Evolutionary conservation across 2,329 filamentous ascomycete genomes (phyloP).

Genomic region (Aspergillus tamarii): DNA sequence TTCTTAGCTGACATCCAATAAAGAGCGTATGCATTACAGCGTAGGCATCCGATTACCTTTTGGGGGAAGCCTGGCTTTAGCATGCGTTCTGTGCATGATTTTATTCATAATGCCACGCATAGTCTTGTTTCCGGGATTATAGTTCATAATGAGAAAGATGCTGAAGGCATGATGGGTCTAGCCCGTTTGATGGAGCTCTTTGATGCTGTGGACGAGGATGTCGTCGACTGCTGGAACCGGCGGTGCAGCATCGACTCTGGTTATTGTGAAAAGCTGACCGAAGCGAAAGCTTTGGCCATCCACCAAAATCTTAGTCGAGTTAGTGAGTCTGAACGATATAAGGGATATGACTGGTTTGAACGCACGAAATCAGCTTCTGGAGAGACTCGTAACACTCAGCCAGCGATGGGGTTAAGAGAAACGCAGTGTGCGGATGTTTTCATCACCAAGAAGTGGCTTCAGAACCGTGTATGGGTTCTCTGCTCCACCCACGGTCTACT

Average conservation of each 20-base stretch:
- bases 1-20: conserved; percentile 7
- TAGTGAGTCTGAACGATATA: conserved; percentile 39
- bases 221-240: conserved; percentile 49
- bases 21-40: conserved; percentile 48
- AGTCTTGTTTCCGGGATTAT: conserved; percentile 44
- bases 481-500: conserved; percentile 46
- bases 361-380: conserved; percentile 29
- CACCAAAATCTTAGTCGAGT: conserved; percentile 38
- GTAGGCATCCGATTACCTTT: conserved; percentile 47
- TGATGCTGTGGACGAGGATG: conserved; percentile 48
- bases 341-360: conserved; percentile 44
- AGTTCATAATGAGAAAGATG: conserved; percentile 48
- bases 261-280: conserved; percentile 67
- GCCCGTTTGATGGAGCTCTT: conserved; percentile 49
- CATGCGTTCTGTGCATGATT: conserved; percentile 45
- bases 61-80: conserved; percentile 44
- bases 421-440: conserved; percentile 48
- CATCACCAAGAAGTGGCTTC: conserved; percentile 48
- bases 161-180: conserved; percentile 47
- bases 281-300: conserved; percentile 58
- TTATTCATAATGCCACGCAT: conserved; percentile 40
- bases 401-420: conserved; percentile 35
- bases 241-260: conserved; percentile 63
- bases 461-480: conserved; percentile 48
- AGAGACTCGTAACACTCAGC: conserved; percentile 25